phyloP scores from a whole-genome alignment of 2,329 filamentous ascomycete genomes.

The Gnomoniopsis smithogilvyi region DNA sequence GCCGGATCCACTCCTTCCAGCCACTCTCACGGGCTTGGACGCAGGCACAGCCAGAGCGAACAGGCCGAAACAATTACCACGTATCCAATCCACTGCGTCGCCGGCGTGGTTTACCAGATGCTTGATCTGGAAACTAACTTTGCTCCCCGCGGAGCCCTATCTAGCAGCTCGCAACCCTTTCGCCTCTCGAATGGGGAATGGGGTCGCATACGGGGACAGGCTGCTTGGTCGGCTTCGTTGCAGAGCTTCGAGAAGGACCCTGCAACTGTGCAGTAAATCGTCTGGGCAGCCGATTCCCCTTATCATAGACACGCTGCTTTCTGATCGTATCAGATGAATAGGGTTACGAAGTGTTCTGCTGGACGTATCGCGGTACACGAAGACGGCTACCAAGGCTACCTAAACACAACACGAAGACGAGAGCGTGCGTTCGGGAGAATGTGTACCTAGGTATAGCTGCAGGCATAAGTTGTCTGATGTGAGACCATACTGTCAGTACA shows the following conservation, averaged over 20 bases:
- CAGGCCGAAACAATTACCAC: background rate
- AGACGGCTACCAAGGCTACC: too few relatives aligned
- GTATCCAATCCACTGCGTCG: background rate
- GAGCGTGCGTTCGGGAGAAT: too few relatives aligned
- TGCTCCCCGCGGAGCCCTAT: constrained; percentile 1
- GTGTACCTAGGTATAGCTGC: too few relatives aligned
- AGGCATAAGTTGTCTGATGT: too few relatives aligned
- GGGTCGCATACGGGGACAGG: background rate
- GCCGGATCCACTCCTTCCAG: background rate
- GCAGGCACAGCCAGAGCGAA: background rate
- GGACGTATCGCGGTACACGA: too few relatives aligned
- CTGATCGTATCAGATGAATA: too few relatives aligned
- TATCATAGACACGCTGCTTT: too few relatives aligned
- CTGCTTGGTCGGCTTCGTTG: background rate
- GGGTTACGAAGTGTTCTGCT: too few relatives aligned
- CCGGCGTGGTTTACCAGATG: constrained; percentile 2
- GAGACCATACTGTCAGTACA: too few relatives aligned
- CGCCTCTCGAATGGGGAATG: background rate
- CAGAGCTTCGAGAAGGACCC: background rate
- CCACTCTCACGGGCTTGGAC: background rate
- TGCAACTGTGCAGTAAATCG: too few relatives aligned
- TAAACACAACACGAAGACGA: too few relatives aligned
- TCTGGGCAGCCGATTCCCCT: too few relatives aligned
- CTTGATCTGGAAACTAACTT: background rate
- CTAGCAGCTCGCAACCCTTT: background rate